phyloP scores from a whole-genome alignment of 202 grass and related monocot species.

The Setaria italica region DNA sequence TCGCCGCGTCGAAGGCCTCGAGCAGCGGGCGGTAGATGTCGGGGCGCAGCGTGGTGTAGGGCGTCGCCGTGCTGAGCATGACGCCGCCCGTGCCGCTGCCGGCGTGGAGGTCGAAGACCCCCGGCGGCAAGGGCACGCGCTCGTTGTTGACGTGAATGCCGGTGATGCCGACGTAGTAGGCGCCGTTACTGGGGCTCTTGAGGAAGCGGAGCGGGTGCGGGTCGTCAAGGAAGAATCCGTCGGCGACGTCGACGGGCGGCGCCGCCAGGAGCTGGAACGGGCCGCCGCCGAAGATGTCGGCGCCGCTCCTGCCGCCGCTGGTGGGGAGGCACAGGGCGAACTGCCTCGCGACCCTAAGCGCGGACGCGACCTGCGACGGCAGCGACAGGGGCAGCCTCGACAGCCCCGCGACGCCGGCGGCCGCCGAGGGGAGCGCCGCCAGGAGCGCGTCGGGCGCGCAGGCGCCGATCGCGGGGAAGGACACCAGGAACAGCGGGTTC shows the following conservation, averaged over 20 bases:
- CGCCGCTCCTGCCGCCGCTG: neutral
- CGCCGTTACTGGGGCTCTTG: conserved; percentile 12
- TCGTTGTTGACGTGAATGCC: conserved; percentile 42
- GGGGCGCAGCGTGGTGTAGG: conserved; percentile 55
- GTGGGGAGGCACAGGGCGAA: conserved; percentile 31
- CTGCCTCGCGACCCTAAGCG: conserved; percentile 20
- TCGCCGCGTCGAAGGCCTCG: conserved; percentile 43
- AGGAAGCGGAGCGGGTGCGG: neutral
- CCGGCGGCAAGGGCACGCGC: neutral
- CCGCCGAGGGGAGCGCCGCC: no score
- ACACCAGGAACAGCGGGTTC: neutral
- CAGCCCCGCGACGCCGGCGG: conserved; percentile 41
- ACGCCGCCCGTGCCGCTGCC: conserved; percentile 31
- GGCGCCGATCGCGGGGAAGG: conserved; percentile 11
- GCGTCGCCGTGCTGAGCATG: conserved; percentile 46
- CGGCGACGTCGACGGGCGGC: neutral
- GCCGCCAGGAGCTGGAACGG: neutral
- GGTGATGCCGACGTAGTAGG: conserved; percentile 37
- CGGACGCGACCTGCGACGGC: conserved; percentile 41
- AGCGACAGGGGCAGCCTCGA: conserved; percentile 14
- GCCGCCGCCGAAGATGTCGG: no score
- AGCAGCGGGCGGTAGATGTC: conserved; percentile 55
- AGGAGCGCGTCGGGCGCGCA: conserved; percentile 22
- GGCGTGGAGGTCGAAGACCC: conserved; percentile 28
- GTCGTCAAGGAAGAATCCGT: neutral